A percentile compares a stretch with the other conserved stretches of the same genome.
These are phyloP conservation scores for Astrothelium subdiscretum DNA, from an alignment of 495 filamentous ascomycete genomes.

Conservation along the genomic window DNA sequence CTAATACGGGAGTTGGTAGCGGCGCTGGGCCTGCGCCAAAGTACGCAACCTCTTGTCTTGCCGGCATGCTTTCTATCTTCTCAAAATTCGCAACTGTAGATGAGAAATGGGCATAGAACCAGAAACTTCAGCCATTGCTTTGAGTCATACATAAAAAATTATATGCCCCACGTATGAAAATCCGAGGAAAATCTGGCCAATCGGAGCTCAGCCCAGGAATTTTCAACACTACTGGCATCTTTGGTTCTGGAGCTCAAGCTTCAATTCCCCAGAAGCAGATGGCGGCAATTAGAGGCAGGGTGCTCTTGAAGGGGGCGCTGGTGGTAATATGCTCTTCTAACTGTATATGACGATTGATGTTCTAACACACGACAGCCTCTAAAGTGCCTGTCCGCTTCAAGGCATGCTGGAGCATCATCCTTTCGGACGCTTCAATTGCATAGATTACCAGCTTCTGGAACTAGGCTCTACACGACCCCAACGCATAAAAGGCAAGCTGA, in stretches of 20 bases:
- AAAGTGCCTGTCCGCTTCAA: background rate
- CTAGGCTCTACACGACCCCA: conserved; percentile 4
- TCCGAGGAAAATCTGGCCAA: background rate
- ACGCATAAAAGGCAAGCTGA: conserved; percentile 7
- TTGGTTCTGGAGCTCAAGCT: background rate
- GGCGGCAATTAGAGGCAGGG: background rate
- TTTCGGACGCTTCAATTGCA: background rate
- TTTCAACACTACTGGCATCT: background rate
- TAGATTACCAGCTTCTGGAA: background rate
- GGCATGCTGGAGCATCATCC: background rate
- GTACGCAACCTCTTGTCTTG: conserved; percentile 55
- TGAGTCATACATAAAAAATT: too few relatives aligned
- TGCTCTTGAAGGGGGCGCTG: background rate
- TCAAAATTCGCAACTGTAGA: background rate
- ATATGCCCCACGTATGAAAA: background rate
- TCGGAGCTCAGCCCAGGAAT: background rate
- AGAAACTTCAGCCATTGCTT: too few relatives aligned
- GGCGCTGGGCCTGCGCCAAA: conserved; percentile 81
- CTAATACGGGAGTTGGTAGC: conserved; percentile 67
- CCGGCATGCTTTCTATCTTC: conserved; percentile 32
- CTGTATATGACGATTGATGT: background rate
- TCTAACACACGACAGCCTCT: background rate
- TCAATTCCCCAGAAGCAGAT: background rate
- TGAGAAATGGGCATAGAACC: background rate
- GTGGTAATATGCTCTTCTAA: background rate